Base-by-base conservation (phyloP, 2,329 filamentous ascomycete species). In the Sphaerulina musiva region DNA sequence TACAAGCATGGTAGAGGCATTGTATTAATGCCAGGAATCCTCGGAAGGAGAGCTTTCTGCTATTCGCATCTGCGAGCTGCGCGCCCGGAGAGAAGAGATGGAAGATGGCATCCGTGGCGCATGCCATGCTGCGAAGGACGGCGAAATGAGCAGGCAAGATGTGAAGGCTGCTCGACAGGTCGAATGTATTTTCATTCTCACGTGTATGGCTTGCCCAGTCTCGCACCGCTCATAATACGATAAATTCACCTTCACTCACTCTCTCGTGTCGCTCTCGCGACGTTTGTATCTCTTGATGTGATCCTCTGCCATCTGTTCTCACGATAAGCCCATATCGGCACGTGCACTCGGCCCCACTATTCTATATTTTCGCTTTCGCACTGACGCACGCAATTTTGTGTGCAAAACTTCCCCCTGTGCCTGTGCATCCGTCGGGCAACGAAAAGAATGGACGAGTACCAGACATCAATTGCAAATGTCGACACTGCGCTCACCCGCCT, bases 401-500 rank as follows among this genome's bases (percentile, higher is more conserved):
- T n/a, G 34, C 34, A n/a, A 38, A 11, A 38, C 6, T 38, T 38
- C 20, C 20, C 20, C 20, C 20, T 17, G 14, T 17, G 14, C 14
- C 14, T 5, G 32, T 53, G 17, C 38, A 48, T 40, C 32, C 14
- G 14, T 34, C 41, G 8, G 32, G 10, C 31, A 45, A 46, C 20
- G 9, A 23, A 49, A 17, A 59, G 17, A 41, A 68, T 68, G 63
- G 64, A 68, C 29, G 48, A 62, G 31, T 66, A 68, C 55, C 59
- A 62, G 44, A 59, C 59, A 26, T 64, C 64, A 3, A 60, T 68
- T 8, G 57, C 64, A 36, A 60, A 62, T 46, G 64, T 68, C 11
- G 66, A 68, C 46, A 62, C 59, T 23, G 66, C 66, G 12, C 53
- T 68, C 48, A 58, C 55, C n/a, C 56, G 66, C 4, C 58, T 68